Conservation (phyloP, 345 rosid genomes). For the Bruguiera sexangula region DNA sequence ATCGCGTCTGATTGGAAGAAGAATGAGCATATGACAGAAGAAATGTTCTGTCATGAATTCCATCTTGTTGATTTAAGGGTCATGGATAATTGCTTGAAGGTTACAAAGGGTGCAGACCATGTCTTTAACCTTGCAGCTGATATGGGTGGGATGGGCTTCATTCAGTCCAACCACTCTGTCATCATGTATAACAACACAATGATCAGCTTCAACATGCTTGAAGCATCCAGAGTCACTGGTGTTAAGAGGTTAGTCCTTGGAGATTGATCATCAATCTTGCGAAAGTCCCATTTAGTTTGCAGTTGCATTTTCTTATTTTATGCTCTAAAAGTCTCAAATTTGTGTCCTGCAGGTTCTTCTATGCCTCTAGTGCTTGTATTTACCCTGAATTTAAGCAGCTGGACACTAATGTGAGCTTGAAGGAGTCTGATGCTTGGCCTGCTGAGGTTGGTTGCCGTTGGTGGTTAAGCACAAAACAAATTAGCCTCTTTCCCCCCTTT, state of each 20-base stretch:
- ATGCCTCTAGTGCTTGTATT: conserved; percentile 99
- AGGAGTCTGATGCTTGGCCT: conserved; percentile 99
- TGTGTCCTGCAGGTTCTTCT: conserved; percentile 65
- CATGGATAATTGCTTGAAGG: conserved; percentile 94
- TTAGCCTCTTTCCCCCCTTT: not conserved
- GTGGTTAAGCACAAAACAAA: not conserved
- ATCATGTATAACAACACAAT: conserved; percentile 97
- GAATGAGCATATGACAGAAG: conserved; percentile 98
- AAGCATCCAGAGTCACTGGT: conserved; percentile 85
- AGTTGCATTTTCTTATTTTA: not conserved
- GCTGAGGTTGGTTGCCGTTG: conserved; percentile 72
- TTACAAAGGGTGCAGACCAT: conserved; percentile 69
- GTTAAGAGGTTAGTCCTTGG: conserved; percentile 63
- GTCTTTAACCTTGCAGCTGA: conserved; percentile 99
- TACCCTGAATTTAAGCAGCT: conserved; percentile 98
- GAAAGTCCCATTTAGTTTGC: not conserved
- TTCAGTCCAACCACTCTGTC: conserved; percentile 96
- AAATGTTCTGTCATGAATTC: conserved; percentile 95
- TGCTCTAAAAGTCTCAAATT: conserved; percentile 8
- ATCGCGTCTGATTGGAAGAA: conserved; percentile 99
- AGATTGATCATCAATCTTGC: not conserved
- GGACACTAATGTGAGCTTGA: conserved; percentile 95
- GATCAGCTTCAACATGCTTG: conserved; percentile 98
- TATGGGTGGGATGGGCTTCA: conserved; percentile 99
- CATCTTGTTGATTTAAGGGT: conserved; percentile 95